These are phyloP conservation scores for Artemisia annua DNA, from an alignment of 129 eudicot genomes.

Conservation along the genomic window DNA sequence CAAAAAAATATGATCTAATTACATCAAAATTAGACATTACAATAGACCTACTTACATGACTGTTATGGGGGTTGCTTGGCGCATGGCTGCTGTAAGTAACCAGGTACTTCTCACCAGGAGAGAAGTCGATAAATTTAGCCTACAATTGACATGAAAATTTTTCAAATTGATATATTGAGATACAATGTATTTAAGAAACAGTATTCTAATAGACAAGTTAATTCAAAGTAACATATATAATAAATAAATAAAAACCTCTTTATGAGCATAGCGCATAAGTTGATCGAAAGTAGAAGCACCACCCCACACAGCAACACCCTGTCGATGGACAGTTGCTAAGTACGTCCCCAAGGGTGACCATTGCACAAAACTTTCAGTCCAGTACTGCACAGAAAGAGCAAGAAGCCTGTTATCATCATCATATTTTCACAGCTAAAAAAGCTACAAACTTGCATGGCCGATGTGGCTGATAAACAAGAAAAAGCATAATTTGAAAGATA, in stretches of 20 bases:
- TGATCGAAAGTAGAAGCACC: constrained; percentile 40
- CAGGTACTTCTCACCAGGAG: constrained; percentile 54
- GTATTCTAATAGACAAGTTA: too few species aligned
- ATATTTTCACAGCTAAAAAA: not conserved
- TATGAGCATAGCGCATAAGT: constrained; percentile 41
- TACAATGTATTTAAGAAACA: too few species aligned
- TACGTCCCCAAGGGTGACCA: constrained; percentile 89
- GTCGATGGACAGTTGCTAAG: constrained; percentile 82
- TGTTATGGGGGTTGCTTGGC: constrained; percentile 83
- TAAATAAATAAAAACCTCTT: constrained; percentile 20
- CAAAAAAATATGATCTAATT: not conserved
- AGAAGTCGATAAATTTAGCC: constrained; percentile 85
- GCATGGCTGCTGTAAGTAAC: constrained; percentile 63
- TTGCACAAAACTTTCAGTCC: constrained; percentile 91
- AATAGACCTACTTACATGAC: constrained; percentile 38
- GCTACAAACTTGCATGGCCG: too few species aligned
- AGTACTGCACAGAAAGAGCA: constrained; percentile 43
- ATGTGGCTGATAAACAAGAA: not conserved
- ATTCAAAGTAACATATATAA: not conserved
- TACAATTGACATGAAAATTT: constrained; percentile 15
- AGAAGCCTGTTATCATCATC: too few species aligned
- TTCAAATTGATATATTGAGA: not conserved
- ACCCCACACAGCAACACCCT: constrained; percentile 85
- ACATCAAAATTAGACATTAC: not conserved
- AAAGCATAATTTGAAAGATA: not conserved